Conservation (phyloP, 1,139 yeast genomes). For the Saccharomyces hybrid region DNA sequence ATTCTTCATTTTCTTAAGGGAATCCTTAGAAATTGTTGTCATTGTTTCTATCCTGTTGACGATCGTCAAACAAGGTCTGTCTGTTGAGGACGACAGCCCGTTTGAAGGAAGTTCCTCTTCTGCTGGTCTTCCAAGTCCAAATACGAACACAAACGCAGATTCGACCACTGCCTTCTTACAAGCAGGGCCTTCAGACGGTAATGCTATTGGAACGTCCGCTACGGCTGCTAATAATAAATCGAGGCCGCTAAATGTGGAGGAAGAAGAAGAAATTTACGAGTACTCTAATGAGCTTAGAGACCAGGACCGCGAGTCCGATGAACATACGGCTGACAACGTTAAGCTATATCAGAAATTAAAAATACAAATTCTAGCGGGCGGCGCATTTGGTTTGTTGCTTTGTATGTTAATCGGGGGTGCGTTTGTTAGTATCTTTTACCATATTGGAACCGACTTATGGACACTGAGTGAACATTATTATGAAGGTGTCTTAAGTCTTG, state of each 20-base stretch:
- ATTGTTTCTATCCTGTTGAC: slow-evolving; percentile 86
- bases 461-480: slow-evolving; percentile 78
- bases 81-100: slow-evolving; percentile 20
- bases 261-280: not conserved
- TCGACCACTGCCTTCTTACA: not conserved
- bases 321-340: slow-evolving; percentile 12
- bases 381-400: slow-evolving; percentile 57
- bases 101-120: not conserved
- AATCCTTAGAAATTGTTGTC: slow-evolving; percentile 81
- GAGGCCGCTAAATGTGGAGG: slow-evolving; percentile 10
- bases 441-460: slow-evolving; percentile 79
- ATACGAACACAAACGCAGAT: not conserved
- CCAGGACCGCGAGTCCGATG: slow-evolving; percentile 4
- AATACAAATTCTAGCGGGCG: slow-evolving; percentile 75
- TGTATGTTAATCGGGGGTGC: slow-evolving; percentile 78
- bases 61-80: slow-evolving; percentile 63
- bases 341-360: slow-evolving; percentile 51
- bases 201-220: not conserved
- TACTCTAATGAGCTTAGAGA: not conserved
- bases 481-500: slow-evolving; percentile 81
- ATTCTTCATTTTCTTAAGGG: slow-evolving; percentile 85
- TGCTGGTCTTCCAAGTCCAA: not conserved
- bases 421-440: slow-evolving; percentile 77
- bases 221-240: not conserved
- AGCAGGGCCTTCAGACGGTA: not conserved